phyloP scores from a whole-genome alignment of 2,329 filamentous ascomycete species.

The Pestalotiopsis sp. region DNA sequence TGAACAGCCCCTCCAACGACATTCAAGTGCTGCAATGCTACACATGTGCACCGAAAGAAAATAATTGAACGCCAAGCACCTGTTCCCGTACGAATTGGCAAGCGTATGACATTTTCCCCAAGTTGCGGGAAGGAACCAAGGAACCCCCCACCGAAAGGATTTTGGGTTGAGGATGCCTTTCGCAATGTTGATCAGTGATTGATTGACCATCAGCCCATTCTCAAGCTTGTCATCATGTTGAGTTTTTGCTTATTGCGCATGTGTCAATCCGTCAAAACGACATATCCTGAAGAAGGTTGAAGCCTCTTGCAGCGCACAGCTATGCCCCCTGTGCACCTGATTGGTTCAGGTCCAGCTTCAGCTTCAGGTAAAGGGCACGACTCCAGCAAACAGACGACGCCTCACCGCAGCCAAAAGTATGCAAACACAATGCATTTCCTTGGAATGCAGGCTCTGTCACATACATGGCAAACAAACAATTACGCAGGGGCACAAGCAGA shows the following conservation, averaged over 20 bases:
- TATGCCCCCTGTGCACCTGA: not conserved
- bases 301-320: not conserved
- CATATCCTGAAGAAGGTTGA: not conserved
- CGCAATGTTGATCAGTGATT: too few species aligned
- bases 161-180: not conserved
- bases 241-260: too few species aligned
- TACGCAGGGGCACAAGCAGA: not conserved
- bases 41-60: not conserved
- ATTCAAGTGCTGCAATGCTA: not conserved
- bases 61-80: not conserved
- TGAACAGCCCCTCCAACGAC: not conserved
- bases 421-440: not conserved
- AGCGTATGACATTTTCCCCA: not conserved
- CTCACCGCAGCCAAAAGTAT: not conserved
- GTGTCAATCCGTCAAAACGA: not conserved
- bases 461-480: not conserved
- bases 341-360: conserved; percentile 3
- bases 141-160: not conserved
- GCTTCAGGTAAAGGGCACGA: not conserved
- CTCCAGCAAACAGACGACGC: not conserved
- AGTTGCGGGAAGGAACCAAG: not conserved
- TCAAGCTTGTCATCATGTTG: too few species aligned
- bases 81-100: not conserved
- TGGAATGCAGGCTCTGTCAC: not conserved
- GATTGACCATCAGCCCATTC: too few species aligned